phyloP scores from a whole-genome alignment of 306 rosid species.

The Chamaecrista fasciculata region DNA sequence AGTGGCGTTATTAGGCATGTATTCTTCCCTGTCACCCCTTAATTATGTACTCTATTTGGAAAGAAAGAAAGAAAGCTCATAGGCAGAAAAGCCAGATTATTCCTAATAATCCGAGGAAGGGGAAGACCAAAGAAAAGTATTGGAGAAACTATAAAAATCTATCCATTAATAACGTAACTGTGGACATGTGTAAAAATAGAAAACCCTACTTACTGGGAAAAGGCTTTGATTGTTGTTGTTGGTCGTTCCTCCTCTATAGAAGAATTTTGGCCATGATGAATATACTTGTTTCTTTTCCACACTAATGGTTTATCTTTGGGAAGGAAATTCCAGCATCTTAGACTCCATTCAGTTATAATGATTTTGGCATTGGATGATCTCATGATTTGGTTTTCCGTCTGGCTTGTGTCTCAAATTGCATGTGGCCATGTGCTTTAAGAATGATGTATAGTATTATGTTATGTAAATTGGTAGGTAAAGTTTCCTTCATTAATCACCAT shows the following conservation, averaged over 20 bases:
- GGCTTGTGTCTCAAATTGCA: neutral
- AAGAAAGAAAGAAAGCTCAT: neutral
- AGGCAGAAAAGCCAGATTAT: neutral
- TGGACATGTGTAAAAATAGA: too few species aligned
- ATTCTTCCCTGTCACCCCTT: neutral
- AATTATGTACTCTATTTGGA: neutral
- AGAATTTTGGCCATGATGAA: neutral
- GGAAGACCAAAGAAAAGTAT: too few species aligned
- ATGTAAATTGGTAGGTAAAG: neutral
- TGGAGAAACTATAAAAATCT: too few species aligned
- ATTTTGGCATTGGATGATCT: conserved; percentile 4
- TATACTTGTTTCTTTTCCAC: neutral
- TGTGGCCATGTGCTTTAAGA: neutral
- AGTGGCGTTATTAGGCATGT: neutral
- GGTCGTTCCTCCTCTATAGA: neutral
- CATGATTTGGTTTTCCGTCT: neutral
- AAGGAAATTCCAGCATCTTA: neutral
- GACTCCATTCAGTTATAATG: neutral
- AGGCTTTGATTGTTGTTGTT: neutral
- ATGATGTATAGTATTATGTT: neutral
- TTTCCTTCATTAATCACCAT: neutral
- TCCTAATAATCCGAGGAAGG: too few species aligned
- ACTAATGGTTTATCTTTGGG: neutral
- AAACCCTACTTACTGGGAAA: too few species aligned
- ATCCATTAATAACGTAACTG: too few species aligned